These are phyloP conservation scores for Schizosaccharomyces cryophilus DNA, from an alignment of 805 yeast species.

Conservation along the genomic window DNA sequence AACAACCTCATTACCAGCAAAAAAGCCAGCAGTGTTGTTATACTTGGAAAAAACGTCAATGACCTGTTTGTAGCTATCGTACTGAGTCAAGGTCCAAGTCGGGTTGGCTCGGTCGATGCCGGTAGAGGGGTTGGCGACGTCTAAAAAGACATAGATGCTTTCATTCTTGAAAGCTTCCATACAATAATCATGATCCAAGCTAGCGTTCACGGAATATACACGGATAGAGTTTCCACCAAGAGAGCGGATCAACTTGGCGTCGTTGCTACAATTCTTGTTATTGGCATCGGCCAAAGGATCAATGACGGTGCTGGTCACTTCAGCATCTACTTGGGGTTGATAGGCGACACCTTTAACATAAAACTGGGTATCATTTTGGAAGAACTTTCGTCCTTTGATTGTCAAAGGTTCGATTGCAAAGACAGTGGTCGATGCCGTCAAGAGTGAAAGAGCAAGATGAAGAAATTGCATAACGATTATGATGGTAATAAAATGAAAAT, in stretches of 20 bases:
- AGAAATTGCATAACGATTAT: not conserved
- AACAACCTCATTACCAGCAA: slow-evolving; percentile 91
- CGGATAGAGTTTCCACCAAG: slow-evolving; percentile 53
- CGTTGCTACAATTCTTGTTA: slow-evolving; percentile 41
- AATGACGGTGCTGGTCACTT: slow-evolving; percentile 21
- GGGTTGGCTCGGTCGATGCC: slow-evolving; percentile 62
- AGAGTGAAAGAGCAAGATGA: not conserved
- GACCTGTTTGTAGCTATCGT: slow-evolving; percentile 55
- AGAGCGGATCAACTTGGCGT: slow-evolving; percentile 42
- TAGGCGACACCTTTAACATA: slow-evolving; percentile 62
- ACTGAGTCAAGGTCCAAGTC: slow-evolving; percentile 19
- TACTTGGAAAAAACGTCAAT: slow-evolving; percentile 56
- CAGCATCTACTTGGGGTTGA: slow-evolving; percentile 39
- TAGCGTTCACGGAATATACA: slow-evolving; percentile 62
- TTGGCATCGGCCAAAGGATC: slow-evolving; percentile 58
- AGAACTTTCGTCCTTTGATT: slow-evolving; percentile 20
- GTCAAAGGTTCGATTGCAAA: not conserved
- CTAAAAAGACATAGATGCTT: slow-evolving; percentile 76
- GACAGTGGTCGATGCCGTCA: not conserved
- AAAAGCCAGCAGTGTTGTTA: slow-evolving; percentile 67
- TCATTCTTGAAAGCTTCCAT: slow-evolving; percentile 50
- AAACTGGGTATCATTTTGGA: slow-evolving; percentile 53
- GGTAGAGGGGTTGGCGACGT: slow-evolving; percentile 58
- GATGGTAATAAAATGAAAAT: not conserved
- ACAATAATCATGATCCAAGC: slow-evolving; percentile 44